Evolutionary conservation across 2,329 filamentous ascomycete species (phyloP).

Genomic region (Dothistroma pini): DNA sequence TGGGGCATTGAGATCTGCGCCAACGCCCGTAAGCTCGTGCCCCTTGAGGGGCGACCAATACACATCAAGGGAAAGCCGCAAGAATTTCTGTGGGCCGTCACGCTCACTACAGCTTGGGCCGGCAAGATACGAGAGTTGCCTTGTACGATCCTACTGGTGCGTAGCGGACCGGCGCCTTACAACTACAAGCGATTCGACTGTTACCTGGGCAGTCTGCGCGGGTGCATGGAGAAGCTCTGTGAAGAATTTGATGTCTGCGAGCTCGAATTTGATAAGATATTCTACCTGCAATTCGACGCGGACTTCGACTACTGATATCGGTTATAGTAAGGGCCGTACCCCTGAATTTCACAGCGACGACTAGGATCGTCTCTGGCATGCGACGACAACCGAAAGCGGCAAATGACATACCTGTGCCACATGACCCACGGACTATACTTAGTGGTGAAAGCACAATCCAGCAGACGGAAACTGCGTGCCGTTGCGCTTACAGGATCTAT

Average conservation of each 20-base stretch:
- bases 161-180: neutral
- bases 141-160: neutral
- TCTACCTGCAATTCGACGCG: neutral
- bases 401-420: neutral
- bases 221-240: neutral
- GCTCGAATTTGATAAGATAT: neutral
- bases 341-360: neutral
- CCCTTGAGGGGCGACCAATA: neutral
- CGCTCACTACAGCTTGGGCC: neutral
- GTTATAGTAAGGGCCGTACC: neutral
- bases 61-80: neutral
- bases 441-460: neutral
- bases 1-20: neutral
- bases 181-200: neutral
- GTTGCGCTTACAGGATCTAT: neutral
- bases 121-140: neutral
- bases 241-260: neutral
- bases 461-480: neutral
- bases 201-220: neutral
- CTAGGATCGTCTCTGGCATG: neutral
- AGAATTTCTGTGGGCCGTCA: neutral
- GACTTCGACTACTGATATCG: neutral
- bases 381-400: neutral
- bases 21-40: neutral
- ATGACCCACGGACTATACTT: neutral